Base-by-base conservation (phyloP, 495 filamentous ascomycete species). In the Xylaria intraflava region DNA sequence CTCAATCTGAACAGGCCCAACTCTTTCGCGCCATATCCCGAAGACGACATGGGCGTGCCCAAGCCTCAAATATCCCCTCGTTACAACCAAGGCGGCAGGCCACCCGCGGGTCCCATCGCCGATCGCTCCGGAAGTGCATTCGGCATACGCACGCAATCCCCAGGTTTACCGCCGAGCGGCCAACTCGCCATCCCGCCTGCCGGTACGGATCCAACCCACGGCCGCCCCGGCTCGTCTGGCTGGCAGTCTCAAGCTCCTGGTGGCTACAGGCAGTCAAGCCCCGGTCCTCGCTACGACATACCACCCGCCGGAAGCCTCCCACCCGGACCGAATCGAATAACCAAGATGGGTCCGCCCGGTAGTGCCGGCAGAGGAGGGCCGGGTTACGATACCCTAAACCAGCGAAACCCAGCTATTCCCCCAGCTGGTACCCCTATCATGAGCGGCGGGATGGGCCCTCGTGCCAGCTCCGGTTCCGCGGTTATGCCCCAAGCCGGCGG, bases 51-150 rank as follows among this genome's bases (percentile, higher is more conserved):
- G 49, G 46, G 41, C 26, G 65, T 57, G 26, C 46, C 44, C 16
- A 62, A 50, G 43, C 61, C 65, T 47, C 60, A 56, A 30, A 45
- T 65, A 30, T 60, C 70, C 46, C 60, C 69, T 40, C 57, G 71
- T 52, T 63, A 64, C 29, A 72, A 71, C 53, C 64, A 66, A 8
- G 56, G 53, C 38, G 69, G 63, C 53, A 72, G 65, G 54, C 67
- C 64, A 50, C 70, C 63, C 47, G 38, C 56, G 53, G 69, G 70
- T 30, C 78, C 74, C 0, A 67, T 60, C 31, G 75, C 77, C 14
- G 78, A 80, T 55, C 78, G 86, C 1, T 82, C 85, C 10, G 76
- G 72, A 45, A 87, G 84, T 53, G 83, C 85, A 11, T 86, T 86
- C 65, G 83, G 84, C 14, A 83, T 87, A 61, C 81, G 72, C 19